These are phyloP conservation scores for Beverwykella pulmonaria DNA, from an alignment of 495 filamentous ascomycete genomes.

Conservation along the genomic window DNA sequence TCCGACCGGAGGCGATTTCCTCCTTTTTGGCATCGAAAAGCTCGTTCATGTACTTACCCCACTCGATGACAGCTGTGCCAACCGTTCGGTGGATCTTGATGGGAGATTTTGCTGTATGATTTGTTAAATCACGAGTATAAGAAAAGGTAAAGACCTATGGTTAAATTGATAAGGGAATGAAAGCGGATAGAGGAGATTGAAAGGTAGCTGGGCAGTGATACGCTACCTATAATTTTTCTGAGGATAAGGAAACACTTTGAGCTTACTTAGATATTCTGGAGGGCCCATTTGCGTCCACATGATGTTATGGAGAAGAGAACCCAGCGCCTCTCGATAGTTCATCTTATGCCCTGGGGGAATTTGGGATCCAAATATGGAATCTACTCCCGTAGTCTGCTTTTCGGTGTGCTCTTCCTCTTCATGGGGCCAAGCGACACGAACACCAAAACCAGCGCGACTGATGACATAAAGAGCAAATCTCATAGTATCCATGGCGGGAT, in stretches of 20 bases:
- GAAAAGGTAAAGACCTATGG: neutral
- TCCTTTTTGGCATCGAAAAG: conserved; percentile 59
- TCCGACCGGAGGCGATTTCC: conserved; percentile 52
- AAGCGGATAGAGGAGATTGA: neutral
- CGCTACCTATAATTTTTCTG: conserved; percentile 37
- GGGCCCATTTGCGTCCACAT: conserved; percentile 51
- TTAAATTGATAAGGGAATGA: neutral
- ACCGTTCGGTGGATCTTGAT: conserved; percentile 53
- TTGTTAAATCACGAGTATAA: neutral
- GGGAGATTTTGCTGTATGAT: conserved; percentile 51
- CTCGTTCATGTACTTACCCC: conserved; percentile 66
- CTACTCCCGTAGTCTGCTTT: conserved; percentile 17
- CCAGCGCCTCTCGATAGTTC: conserved; percentile 61
- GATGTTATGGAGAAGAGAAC: conserved; percentile 56
- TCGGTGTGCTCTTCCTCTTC: conserved; percentile 45
- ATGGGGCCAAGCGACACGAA: conserved; percentile 60
- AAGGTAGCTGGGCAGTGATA: neutral
- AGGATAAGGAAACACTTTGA: conserved; percentile 13
- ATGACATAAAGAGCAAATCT: conserved; percentile 68
- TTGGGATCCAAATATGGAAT: conserved; percentile 45
- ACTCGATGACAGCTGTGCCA: conserved; percentile 59
- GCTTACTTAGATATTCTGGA: conserved; percentile 28
- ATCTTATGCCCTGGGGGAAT: conserved; percentile 58
- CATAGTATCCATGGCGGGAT: conserved; percentile 63
- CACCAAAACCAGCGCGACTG: conserved; percentile 67